phyloP scores from a whole-genome alignment of 2,329 filamentous ascomycete genomes.

The Camptophora hylomeconis region DNA sequence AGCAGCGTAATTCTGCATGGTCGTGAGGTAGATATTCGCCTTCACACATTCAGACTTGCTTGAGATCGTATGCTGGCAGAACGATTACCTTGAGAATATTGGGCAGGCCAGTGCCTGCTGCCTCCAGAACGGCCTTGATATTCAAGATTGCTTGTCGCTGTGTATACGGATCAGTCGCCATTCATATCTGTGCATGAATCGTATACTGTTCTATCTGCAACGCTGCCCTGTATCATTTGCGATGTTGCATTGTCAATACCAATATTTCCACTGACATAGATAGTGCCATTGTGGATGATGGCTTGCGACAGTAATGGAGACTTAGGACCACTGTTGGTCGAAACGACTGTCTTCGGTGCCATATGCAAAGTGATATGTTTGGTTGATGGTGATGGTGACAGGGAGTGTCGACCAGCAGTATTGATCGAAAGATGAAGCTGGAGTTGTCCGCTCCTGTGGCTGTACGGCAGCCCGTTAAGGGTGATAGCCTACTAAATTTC shows the following conservation, averaged over 20 bases:
- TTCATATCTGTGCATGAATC: neutral
- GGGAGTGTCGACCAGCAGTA: no score
- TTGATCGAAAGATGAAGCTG: no score
- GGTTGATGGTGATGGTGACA: no score
- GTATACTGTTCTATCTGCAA: slow-evolving; percentile 16
- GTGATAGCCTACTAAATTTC: no score
- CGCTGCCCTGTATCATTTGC: slow-evolving; percentile 16
- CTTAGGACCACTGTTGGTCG: slow-evolving; percentile 15
- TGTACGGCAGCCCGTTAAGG: no score
- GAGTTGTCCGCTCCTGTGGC: no score
- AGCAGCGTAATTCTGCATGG: slow-evolving; percentile 11
- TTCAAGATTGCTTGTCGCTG: slow-evolving; percentile 8
- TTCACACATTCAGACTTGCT: neutral
- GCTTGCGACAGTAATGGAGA: slow-evolving; percentile 19
- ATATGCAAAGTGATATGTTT: no score
- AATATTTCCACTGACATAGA: slow-evolving; percentile 18
- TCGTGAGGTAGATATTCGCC: slow-evolving; percentile 13
- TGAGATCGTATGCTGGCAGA: neutral
- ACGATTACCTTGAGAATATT: slow-evolving; percentile 11
- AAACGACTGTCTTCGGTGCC: slow-evolving; percentile 12
- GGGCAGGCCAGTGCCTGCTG: slow-evolving; percentile 7
- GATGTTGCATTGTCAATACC: slow-evolving; percentile 16
- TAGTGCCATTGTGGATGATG: slow-evolving; percentile 17
- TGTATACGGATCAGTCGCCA: neutral
- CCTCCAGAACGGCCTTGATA: slow-evolving; percentile 9